Conservation (phyloP, 352 stramenopile species). For the Pseudoperonospora humuli region DNA sequence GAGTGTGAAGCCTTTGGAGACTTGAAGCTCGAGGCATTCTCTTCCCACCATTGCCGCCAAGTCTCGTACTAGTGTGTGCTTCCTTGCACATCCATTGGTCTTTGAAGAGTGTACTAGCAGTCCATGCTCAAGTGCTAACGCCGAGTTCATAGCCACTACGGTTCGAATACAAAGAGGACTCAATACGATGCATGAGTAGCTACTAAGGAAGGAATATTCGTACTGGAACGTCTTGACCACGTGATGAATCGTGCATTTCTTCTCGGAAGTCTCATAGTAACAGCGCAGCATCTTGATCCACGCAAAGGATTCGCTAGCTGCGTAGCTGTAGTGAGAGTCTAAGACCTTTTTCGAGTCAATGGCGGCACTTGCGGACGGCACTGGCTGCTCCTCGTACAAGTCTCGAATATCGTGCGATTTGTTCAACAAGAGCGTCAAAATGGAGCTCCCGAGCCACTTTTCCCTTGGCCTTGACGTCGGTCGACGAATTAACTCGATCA, state of each 20-base stretch:
- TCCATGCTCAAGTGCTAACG: constrained; percentile 46
- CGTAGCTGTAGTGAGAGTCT: constrained; percentile 35
- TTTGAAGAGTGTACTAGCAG: constrained; percentile 31
- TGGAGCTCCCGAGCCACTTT: constrained; percentile 28
- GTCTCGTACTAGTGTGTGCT: constrained; percentile 37
- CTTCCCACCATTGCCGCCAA: constrained; percentile 36
- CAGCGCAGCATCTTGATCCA: constrained; percentile 60
- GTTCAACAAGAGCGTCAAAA: constrained; percentile 49
- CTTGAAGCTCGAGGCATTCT: constrained; percentile 37
- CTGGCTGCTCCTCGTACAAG: constrained; percentile 33
- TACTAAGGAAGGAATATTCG: constrained; percentile 49
- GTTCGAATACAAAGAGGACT: constrained; percentile 55
- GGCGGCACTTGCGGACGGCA: constrained; percentile 8
- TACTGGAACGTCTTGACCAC: constrained; percentile 56
- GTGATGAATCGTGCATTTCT: constrained; percentile 48
- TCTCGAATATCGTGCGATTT: constrained; percentile 35
- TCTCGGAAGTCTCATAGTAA: constrained; percentile 52
- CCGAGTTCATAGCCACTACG: constrained; percentile 43
- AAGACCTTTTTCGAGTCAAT: no score
- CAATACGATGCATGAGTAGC: constrained; percentile 34
- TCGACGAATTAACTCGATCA: constrained; percentile 32
- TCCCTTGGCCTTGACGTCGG: constrained; percentile 25
- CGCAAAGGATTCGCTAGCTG: constrained; percentile 36
- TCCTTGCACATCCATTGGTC: constrained; percentile 22
- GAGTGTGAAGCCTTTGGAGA: constrained; percentile 23